Conservation (phyloP, 2,329 filamentous ascomycete species). For the Aspergillus tubingensis region DNA sequence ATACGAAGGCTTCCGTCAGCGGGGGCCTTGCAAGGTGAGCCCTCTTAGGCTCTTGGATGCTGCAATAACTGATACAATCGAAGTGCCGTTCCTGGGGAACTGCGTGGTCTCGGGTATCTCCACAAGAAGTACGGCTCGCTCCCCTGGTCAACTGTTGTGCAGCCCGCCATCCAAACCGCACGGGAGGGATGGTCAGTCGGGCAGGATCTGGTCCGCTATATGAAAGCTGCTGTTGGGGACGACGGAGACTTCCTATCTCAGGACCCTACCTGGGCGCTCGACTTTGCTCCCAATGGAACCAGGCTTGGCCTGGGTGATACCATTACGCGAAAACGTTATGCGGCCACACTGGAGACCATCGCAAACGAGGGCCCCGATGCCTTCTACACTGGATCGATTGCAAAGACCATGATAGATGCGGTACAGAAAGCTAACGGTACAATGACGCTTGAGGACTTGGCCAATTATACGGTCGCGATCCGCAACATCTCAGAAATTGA, state of each 20-base stretch:
- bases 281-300: conserved; percentile 83
- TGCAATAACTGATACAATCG: conserved; percentile 8
- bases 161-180: conserved; percentile 73
- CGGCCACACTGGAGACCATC: conserved; percentile 75
- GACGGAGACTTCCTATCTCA: conserved; percentile 68
- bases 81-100: conserved; percentile 59
- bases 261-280: conserved; percentile 77
- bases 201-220: conserved; percentile 73
- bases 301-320: conserved; percentile 71
- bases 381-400: conserved; percentile 73
- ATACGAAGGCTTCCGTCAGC: conserved; percentile 65
- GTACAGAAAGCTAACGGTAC: conserved; percentile 73
- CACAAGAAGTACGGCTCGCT: conserved; percentile 64
- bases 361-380: conserved; percentile 70
- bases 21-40: conserved; percentile 68
- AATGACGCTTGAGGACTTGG: conserved; percentile 78
- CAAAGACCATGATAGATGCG: conserved; percentile 70
- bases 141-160: conserved; percentile 70
- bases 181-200: conserved; percentile 72
- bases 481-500: conserved; percentile 64
- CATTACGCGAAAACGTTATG: conserved; percentile 80
- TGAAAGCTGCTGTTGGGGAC: conserved; percentile 55
- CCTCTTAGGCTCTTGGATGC: background rate
- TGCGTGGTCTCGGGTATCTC: conserved; percentile 76
- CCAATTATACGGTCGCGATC: conserved; percentile 68